Base-by-base conservation (phyloP, 306 rosid species). In the Urtica urens region DNA sequence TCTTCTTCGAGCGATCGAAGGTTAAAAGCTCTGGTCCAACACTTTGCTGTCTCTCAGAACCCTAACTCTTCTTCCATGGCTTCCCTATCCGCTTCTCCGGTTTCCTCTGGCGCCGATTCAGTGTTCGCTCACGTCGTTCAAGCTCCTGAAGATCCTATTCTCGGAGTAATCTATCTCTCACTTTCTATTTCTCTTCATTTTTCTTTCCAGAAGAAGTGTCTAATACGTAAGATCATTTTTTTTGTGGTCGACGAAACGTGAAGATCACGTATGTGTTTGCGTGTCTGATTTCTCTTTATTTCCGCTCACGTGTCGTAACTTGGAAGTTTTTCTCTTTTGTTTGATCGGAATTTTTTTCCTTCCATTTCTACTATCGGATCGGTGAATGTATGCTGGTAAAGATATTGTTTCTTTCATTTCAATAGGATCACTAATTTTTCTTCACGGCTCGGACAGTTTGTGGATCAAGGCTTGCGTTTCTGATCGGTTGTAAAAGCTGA, bases 61-160 rank as follows among this genome's bases (percentile, higher is more conserved):
- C 23, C 67, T 49, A 29, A 37, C 1, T 27, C 73, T 17, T 27
- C 73, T 17, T 49, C 59, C 28, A 77, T 82, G 92, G 85, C 51
- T 38, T 56, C 78, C 4, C 23, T 85, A 41, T 74, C 87, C 39
- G 68, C 79, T 49, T 74, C 90, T 5, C 84, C 80, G 9, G 71
- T 87, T 43, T 56, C 94, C 10, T 39, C 55, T 12, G 37, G 49
- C 16, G 62, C 37, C 66, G 66, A 58, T 63, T 85, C 96, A 28
- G 86, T 78, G 61, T 92, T 92, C 58, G 72, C 76, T 75, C 94
- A 85, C 25, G 58, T 92, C n/a, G 75, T 51, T 34, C 99, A 72
- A 12, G 99, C 81, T 55, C 94, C 99, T 5, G 99, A 92, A 76
- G 99, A 92, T 85, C 86, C 96, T 47, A 92, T 92, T 45, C 96